Conservation (phyloP, 164 flowering plant species). For the Berberis vulgaris region DNA sequence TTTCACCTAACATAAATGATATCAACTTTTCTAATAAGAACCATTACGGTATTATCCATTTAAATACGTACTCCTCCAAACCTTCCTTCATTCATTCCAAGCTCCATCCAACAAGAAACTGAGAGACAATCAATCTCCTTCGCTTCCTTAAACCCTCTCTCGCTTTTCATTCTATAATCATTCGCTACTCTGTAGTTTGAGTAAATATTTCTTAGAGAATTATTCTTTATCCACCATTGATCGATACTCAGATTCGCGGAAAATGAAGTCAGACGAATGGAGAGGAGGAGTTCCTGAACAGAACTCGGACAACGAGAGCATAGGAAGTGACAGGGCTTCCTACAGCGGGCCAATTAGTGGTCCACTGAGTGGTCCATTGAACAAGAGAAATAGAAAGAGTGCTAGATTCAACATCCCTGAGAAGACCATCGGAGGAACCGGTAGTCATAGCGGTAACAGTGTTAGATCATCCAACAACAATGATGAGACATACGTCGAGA, state of each 20-base stretch:
- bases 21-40: no score
- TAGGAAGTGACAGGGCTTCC: slow-evolving; percentile 28
- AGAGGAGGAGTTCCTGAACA: slow-evolving; percentile 11
- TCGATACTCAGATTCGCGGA: slow-evolving; percentile 3
- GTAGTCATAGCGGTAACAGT: slow-evolving; percentile 1
- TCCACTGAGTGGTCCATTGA: slow-evolving; percentile 20
- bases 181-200: no score
- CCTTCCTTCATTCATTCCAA: no score
- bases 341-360: slow-evolving; percentile 20
- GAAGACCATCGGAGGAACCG: not conserved
- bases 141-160: no score
- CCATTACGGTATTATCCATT: no score
- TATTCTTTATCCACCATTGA: no score
- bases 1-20: no score
- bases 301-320: slow-evolving; percentile 40
- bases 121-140: no score
- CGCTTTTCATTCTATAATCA: no score
- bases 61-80: no score
- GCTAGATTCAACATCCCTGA: slow-evolving; percentile 44
- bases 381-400: slow-evolving; percentile 33
- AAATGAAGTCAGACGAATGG: slow-evolving; percentile 22
- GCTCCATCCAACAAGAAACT: no score
- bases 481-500: slow-evolving; percentile 42
- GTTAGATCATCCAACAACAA: slow-evolving; percentile 6
- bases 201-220: no score